Base-by-base conservation (phyloP, 2,329 filamentous ascomycete genomes). In the Corinectria fuckeliana region DNA sequence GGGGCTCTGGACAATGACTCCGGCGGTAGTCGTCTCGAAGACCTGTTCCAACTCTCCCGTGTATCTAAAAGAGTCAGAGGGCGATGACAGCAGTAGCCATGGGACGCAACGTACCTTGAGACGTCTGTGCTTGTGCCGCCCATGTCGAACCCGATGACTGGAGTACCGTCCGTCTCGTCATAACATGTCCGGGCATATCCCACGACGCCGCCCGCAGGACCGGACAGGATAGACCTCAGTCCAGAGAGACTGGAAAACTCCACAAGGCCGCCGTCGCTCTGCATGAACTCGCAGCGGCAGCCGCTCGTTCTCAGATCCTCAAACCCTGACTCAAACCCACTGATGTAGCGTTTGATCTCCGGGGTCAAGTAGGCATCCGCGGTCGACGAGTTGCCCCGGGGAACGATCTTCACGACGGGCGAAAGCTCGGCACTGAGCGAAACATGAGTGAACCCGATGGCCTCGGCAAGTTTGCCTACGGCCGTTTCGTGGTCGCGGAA, bases 101-200 rank as follows among this genome's bases (percentile, higher is more conserved):
- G 9, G n/a, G 10, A 6, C 7, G 8, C 16, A 41, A 21, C 90
- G 68, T 93, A 97, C 39, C 93, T 83, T 42, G 91, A 95, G 4
- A 96, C 91, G 73, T 97, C 93, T 1, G 93, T 97, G 56, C 89
- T 92, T 0, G 93, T 97, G 13, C 93, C 93, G 41, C 92, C 92
- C 72, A 97, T 97, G 68, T 97, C 93, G 69, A 97, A 97, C 0
- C 93, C 93, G 68, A 97, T 96, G 3, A 97, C 91, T 0, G 92
- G 92, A 1, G 86, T 91, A 70, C 88, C 90, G 5, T 91, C 94
- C 44, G 89, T 81, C 0, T 88, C 83, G 66, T 97, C 93, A 73
- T 93, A 97, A 2, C 90, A 94, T 0, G 93, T 97, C 20, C 93
- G 86, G 13, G 93, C 92, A 74, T 96, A 97, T 4, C 93, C 93